These are phyloP conservation scores for Vitis rotundifolia DNA, from an alignment of 164 flowering plant species.

Conservation along the genomic window DNA sequence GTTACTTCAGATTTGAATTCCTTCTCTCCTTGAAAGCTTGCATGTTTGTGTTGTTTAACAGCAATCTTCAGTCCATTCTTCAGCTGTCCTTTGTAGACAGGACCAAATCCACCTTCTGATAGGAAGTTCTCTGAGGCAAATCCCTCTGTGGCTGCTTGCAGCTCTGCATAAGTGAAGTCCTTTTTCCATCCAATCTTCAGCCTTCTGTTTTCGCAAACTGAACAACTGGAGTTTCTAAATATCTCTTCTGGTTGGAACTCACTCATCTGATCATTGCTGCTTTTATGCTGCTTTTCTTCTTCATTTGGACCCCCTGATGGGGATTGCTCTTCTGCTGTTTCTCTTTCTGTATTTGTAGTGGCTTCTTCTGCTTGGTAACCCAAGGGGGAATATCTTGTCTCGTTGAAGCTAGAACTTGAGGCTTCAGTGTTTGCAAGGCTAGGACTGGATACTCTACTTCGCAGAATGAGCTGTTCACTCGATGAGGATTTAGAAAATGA, in stretches of 20 bases:
- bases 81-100: slow-evolving; percentile 50
- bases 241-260: slow-evolving; percentile 16
- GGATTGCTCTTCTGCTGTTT: slow-evolving; percentile 15
- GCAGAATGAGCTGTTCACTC: slow-evolving; percentile 8
- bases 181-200: slow-evolving; percentile 38
- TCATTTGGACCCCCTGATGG: slow-evolving; percentile 18
- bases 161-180: slow-evolving; percentile 48
- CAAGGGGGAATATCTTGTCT: slow-evolving; percentile 7
- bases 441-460: slow-evolving; percentile 7
- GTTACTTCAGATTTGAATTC: slow-evolving; percentile 54
- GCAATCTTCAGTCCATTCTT: slow-evolving; percentile 43
- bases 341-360: slow-evolving; percentile 17
- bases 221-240: slow-evolving; percentile 31
- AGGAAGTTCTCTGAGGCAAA: slow-evolving; percentile 41
- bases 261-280: slow-evolving; percentile 19
- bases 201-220: slow-evolving; percentile 45
- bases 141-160: slow-evolving; percentile 47
- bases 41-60: slow-evolving; percentile 55
- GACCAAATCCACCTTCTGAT: slow-evolving; percentile 69
- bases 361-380: slow-evolving; percentile 11
- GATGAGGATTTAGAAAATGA: slow-evolving; percentile 9
- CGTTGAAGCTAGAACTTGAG: slow-evolving; percentile 15
- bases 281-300: slow-evolving; percentile 10
- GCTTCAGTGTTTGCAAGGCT: slow-evolving; percentile 10
- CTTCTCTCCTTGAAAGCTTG: slow-evolving; percentile 60